phyloP scores from a whole-genome alignment of 441 rosid genomes.

The Viola pubescens region DNA sequence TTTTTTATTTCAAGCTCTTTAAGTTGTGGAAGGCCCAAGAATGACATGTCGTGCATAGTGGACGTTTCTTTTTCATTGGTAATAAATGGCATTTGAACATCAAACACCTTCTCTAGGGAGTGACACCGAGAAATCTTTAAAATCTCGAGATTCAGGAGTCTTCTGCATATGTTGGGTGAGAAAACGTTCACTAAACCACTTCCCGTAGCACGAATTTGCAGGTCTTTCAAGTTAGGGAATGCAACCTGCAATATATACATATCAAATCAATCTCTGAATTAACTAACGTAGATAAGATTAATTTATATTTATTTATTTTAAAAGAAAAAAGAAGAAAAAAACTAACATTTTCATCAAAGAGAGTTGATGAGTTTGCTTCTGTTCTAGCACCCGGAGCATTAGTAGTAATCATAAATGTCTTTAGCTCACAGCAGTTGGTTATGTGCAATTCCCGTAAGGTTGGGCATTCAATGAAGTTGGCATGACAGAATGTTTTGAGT shows the following conservation, averaged over 20 bases:
- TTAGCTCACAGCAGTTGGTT: constrained; percentile 3
- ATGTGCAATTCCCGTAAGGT: neutral
- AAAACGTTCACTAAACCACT: neutral
- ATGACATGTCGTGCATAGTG: no score
- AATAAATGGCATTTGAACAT: constrained; percentile 2
- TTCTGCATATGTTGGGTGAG: constrained; percentile 1
- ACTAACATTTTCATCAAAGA: constrained; percentile 18
- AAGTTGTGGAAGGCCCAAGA: no score
- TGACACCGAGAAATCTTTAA: constrained; percentile 1
- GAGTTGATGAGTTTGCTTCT: neutral
- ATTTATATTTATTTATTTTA: no score
- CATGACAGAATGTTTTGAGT: constrained; percentile 11
- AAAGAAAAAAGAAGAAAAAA: neutral
- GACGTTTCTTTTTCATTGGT: neutral
- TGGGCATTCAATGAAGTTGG: constrained; percentile 7
- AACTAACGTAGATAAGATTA: neutral
- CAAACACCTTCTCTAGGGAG: constrained; percentile 23
- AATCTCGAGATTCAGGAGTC: neutral
- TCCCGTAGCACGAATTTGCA: constrained; percentile 1
- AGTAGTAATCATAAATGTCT: constrained; percentile 4
- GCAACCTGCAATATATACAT: constrained; percentile 13
- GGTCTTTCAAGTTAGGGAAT: constrained; percentile 12
- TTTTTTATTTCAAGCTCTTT: no score
- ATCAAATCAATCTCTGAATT: no score
- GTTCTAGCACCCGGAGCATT: neutral